A percentile compares a stretch with the other conserved stretches of the same genome.
phyloP scores from a whole-genome alignment of 2,329 filamentous ascomycete species.

The Huntiella decipiens region DNA sequence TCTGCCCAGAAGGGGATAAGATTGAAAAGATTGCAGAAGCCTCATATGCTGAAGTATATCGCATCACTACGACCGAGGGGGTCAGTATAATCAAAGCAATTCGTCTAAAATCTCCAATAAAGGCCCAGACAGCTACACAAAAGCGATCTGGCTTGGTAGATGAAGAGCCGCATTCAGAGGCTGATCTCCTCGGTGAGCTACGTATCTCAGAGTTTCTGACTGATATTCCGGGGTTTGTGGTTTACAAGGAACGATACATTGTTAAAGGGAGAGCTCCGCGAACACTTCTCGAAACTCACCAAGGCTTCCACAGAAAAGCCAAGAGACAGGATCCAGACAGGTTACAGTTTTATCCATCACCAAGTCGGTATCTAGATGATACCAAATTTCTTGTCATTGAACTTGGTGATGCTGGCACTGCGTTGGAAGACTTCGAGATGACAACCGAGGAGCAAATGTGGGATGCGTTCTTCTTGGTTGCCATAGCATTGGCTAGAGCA shows the following conservation, averaged over 20 bases:
- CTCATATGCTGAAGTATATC: conserved; percentile 47
- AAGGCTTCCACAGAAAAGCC: conserved; percentile 32
- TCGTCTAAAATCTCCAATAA: conserved; percentile 38
- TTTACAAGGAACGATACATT: conserved; percentile 45
- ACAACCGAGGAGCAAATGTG: conserved; percentile 32
- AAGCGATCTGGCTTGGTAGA: conserved; percentile 34
- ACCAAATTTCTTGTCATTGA: conserved; percentile 43
- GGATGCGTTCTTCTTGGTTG: conserved; percentile 43
- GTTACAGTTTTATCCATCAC: conserved; percentile 42
- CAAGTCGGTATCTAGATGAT: conserved; percentile 36
- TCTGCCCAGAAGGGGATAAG: conserved; percentile 31
- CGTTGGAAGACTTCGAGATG: conserved; percentile 39
- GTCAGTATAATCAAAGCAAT: conserved; percentile 49
- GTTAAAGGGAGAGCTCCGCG: conserved; percentile 36
- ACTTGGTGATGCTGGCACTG: conserved; percentile 41
- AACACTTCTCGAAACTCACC: conserved; percentile 39
- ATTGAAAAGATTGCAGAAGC: conserved; percentile 48
- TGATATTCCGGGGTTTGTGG: conserved; percentile 44
- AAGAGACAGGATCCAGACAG: conserved; percentile 36
- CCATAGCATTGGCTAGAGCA: conserved; percentile 39
- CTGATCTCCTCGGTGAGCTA: conserved; percentile 38
- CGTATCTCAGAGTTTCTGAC: conserved; percentile 45
- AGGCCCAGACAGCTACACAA: conserved; percentile 37
- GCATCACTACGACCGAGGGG: conserved; percentile 37
- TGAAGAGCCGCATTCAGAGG: conserved; percentile 36